Evolutionary conservation across 805 yeast genomes (phyloP), one percentile per base, ranked within the genome.

Genomic region (Suhomyces xylopsoci): DNA sequence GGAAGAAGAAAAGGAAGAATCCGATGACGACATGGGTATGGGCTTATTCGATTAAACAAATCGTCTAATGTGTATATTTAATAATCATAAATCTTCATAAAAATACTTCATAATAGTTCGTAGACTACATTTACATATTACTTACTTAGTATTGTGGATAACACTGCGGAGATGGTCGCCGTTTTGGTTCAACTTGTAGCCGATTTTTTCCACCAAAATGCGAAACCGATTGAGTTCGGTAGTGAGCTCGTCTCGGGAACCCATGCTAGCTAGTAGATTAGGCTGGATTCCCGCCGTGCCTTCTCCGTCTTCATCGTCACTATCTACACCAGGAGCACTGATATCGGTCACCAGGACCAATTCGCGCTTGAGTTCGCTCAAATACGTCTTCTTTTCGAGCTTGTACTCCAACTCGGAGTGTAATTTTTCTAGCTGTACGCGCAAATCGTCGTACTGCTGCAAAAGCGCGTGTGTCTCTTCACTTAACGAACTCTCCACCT

Each of bases 11-110:
- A 22, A 68, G 77, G 87, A 82, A 71, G 82, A 82, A 62, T 89
- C 84, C 67, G 82, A 78, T 61, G 68, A 64, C 56, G 93, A 87
- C 79, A 87, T 88, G 96, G 96, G 96, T 69, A 85, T 87, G 87
- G 96, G 96, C 84, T 88, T 94, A 78, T 94, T 94, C 88, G 99
- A 94, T 85, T 94, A 94, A 83, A 55, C 42, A 41, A 24, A 14
- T 45, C 26, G 45, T 28, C 12, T 14, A 32, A n/a, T 34, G 17
- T 28, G 43, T 25, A 44, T 45, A 45, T 43, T 49, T 30, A 17
- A 40, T 40, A 26, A 45, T 45, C 34, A 45, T 17, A 45, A 25
- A 24, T 28, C 17, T n/a, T 14, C 47, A 20, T 15, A 12, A 22
- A n/a, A 41, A 17, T 19, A 17, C 20, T 7, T 24, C 6, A 9